Base-by-base conservation (phyloP, 106 monocot species). In the Allium sativum region DNA sequence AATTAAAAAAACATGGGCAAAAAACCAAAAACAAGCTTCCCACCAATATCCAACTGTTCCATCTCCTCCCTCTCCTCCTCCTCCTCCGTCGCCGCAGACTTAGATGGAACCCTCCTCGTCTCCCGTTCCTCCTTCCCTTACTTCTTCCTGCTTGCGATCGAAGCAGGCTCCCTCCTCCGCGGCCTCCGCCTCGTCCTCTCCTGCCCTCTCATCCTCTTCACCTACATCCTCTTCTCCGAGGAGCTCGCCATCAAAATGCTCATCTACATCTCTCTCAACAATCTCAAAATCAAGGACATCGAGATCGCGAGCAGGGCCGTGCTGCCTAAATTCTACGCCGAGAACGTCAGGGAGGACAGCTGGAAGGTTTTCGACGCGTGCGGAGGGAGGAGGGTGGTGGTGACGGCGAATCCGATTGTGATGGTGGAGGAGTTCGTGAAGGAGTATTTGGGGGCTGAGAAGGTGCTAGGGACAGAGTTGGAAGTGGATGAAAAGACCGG, bases 31-130 rank as follows among this genome's bases (percentile, higher is more conserved):
- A 61, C 10, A 61, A 44, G 44, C 6, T 89, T 83, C 64, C 80
- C 79, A 3, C 53, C 74, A 10, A 58, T 86, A 42, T 42, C 73
- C 10, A 42, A 8, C 43, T 93, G 67, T 78, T 53, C 76, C 8
- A 12, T 52, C 58, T 56, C 63, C 22, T 62, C 67, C n/a, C 56
- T 48, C 20, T 66, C 80, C 0, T 68, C 69, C 16, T 18, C 48
- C 7, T 82, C 78, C 67, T 58, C 79, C 6, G 79, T 70, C 42
- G 81, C 86, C 3, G 90, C 90, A 4, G 95, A 95, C 64, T 79
- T 95, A 9, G 95, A 95, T 65, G 90, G 95, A 40, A 83, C 86
- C 10, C 83, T 95, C 40, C 79, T 94, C 44, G 83, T 77, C 64
- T 81, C 90, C 17, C 70, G 75, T 11, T 73, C 74, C 74, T 81